Evolutionary conservation across 2,329 filamentous ascomycete species (phyloP).

Genomic region (Fusarium albidum): DNA sequence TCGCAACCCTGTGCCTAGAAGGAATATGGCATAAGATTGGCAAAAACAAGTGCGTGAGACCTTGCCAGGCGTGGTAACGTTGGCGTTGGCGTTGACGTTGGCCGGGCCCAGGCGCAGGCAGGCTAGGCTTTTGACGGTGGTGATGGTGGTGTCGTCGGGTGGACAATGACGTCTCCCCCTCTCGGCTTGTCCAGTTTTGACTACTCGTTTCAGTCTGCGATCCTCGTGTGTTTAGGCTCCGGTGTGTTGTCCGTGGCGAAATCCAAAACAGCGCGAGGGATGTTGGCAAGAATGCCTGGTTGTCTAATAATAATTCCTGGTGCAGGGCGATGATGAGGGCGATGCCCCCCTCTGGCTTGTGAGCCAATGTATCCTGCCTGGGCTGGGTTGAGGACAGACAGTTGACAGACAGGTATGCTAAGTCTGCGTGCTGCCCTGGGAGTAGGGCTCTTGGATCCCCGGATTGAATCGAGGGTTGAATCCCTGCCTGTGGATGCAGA

Average conservation of each 20-base stretch:
- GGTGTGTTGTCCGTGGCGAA: constrained; percentile 32
- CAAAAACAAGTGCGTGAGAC: constrained; percentile 2
- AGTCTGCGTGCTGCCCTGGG: no score
- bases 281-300: constrained; percentile 4
- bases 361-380: neutral
- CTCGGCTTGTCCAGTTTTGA: constrained; percentile 7
- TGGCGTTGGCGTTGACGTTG: constrained; percentile 13
- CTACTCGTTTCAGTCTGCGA: constrained; percentile 14
- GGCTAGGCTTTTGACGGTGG: neutral
- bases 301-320: constrained; percentile 1
- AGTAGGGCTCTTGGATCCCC: neutral
- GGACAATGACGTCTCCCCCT: constrained; percentile 36
- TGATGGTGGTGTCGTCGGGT: constrained; percentile 16
- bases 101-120: no score
- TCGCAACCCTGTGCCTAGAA: constrained; percentile 14
- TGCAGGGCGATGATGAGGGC: constrained; percentile 11
- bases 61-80: constrained; percentile 20
- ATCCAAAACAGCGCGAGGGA: neutral
- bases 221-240: constrained; percentile 20
- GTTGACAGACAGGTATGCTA: no score
- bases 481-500: neutral
- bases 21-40: constrained; percentile 9
- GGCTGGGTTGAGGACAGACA: no score
- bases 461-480: no score
- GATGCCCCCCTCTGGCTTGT: constrained; percentile 4